These are phyloP conservation scores for Fusarium marasasianum DNA, from an alignment of 2,329 filamentous ascomycete species.

Conservation along the genomic window DNA sequence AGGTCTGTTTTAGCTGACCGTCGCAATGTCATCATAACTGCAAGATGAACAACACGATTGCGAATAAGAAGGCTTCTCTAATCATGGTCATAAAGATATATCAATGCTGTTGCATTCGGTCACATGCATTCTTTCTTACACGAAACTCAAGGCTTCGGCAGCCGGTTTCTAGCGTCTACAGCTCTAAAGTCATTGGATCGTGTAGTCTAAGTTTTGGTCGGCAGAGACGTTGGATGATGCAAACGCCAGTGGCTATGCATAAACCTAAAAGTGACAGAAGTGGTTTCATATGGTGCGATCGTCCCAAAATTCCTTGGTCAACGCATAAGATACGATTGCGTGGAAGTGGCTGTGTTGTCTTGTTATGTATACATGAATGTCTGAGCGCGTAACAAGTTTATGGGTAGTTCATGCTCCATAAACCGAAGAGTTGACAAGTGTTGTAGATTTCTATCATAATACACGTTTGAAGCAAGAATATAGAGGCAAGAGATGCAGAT, in stretches of 20 bases:
- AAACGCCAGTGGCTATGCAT: background rate
- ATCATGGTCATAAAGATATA: background rate
- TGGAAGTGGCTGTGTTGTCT: background rate
- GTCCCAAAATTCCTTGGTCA: background rate
- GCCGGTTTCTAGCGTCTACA: slow-evolving; percentile 2
- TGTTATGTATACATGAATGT: background rate
- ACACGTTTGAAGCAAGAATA: too few species aligned
- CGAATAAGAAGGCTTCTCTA: slow-evolving; percentile 5
- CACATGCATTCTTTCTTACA: background rate
- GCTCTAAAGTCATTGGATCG: slow-evolving; percentile 1
- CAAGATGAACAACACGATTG: slow-evolving; percentile 3
- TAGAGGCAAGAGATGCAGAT: too few species aligned
- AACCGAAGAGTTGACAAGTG: background rate
- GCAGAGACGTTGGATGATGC: background rate
- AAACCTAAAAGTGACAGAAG: background rate
- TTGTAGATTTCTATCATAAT: too few species aligned
- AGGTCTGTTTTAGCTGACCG: background rate
- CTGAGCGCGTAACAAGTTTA: background rate
- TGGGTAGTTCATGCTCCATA: background rate
- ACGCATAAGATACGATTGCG: background rate
- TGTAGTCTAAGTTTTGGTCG: background rate
- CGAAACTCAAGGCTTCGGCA: slow-evolving; percentile 10
- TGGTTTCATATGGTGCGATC: slow-evolving; percentile 6
- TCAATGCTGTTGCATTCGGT: background rate
- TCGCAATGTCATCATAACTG: slow-evolving; percentile 1